Conservation (phyloP, 257 asterid species). For the Marsdenia floribunda region DNA sequence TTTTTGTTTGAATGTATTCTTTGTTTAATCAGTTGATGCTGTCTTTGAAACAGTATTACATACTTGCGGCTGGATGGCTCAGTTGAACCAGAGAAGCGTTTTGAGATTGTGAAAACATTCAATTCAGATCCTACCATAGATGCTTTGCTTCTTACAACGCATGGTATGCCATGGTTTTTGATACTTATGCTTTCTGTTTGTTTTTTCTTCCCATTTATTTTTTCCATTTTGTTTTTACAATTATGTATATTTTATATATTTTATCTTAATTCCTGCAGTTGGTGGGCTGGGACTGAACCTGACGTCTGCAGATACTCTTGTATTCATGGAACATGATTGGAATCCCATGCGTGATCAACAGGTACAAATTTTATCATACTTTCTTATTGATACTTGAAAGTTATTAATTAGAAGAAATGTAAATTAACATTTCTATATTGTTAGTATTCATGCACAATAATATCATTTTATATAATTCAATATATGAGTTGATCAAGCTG, state of each 20-base stretch:
- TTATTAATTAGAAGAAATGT: background rate
- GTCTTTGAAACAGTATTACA: constrained; percentile 58
- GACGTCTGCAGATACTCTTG: constrained; percentile 98
- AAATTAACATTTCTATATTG: background rate
- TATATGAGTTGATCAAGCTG: background rate
- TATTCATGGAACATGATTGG: constrained; percentile 99
- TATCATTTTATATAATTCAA: background rate
- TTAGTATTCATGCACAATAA: background rate
- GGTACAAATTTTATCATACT: constrained; percentile 35
- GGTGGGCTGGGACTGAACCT: constrained; percentile 99
- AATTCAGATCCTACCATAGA: constrained; percentile 99
- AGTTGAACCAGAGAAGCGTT: constrained; percentile 87
- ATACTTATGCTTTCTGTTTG: background rate
- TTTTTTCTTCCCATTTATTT: no score
- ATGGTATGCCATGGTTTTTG: constrained; percentile 42
- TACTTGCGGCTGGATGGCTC: constrained; percentile 99
- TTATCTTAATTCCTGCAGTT: constrained; percentile 38
- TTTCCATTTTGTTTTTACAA: background rate
- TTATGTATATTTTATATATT: constrained; percentile 1
- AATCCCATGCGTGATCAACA: constrained; percentile 99
- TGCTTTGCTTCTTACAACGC: constrained; percentile 90
- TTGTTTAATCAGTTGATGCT: constrained; percentile 20
- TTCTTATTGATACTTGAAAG: background rate
- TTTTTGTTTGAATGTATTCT: background rate
- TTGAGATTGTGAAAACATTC: constrained; percentile 95